Conservation (phyloP, 2,329 filamentous ascomycete genomes). For the Aspergillus hiratsukae region DNA sequence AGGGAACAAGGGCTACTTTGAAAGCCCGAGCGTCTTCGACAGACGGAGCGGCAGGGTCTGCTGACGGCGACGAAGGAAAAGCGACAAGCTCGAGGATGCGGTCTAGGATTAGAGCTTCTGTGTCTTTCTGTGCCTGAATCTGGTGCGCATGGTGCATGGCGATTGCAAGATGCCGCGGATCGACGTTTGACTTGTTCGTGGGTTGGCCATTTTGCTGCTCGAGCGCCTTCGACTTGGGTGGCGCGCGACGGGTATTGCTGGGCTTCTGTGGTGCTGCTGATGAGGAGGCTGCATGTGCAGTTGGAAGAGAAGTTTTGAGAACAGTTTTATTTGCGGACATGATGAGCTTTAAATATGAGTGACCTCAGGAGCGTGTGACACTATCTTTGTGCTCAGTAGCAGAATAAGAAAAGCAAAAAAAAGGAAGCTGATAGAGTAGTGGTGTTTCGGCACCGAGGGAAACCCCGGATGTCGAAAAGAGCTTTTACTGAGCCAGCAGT, state of each 20-base stretch:
- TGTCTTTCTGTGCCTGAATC: slow-evolving; percentile 75
- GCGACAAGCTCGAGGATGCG: slow-evolving; percentile 68
- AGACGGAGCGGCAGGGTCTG: slow-evolving; percentile 51
- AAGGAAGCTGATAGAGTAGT: not conserved
- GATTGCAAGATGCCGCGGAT: slow-evolving; percentile 51
- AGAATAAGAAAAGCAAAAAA: not conserved
- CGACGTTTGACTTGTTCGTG: slow-evolving; percentile 35
- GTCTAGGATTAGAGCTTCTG: slow-evolving; percentile 69
- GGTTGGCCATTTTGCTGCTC: slow-evolving; percentile 23
- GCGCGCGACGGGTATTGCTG: slow-evolving; percentile 30
- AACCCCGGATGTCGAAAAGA: slow-evolving; percentile 12
- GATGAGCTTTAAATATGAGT: not conserved
- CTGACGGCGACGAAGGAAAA: slow-evolving; percentile 50
- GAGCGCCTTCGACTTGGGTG: slow-evolving; percentile 22
- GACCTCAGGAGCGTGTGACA: not conserved
- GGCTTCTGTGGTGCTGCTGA: slow-evolving; percentile 41
- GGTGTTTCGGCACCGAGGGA: slow-evolving; percentile 9
- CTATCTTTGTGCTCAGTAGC: not conserved
- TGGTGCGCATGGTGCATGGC: slow-evolving; percentile 78
- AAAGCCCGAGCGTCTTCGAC: slow-evolving; percentile 61
- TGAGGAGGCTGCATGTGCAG: slow-evolving; percentile 38
- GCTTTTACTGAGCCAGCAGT: not conserved
- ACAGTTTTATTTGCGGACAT: slow-evolving; percentile 47
- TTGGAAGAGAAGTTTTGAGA: slow-evolving; percentile 55
- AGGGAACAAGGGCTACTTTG: slow-evolving; percentile 62